Evolutionary conservation across 805 yeast species (phyloP).

Genomic region (Sugiyamaella marilandica): DNA sequence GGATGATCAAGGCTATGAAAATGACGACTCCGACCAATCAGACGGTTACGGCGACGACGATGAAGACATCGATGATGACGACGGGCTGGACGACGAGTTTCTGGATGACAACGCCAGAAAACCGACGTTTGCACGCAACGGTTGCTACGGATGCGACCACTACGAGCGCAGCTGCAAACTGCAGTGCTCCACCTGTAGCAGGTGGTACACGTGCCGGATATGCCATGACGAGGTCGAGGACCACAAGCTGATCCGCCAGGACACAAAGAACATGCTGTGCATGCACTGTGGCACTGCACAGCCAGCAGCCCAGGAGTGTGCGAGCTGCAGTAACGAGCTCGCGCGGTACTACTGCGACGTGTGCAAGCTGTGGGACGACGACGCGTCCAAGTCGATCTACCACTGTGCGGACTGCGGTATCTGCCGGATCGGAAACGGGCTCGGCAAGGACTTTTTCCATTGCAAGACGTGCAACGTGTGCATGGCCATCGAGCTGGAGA

Average conservation of each 20-base stretch:
- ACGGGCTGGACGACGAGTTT: conserved; percentile 19
- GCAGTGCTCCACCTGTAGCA: conserved; percentile 69
- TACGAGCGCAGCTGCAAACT: conserved; percentile 79
- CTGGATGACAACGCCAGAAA: conserved; percentile 43
- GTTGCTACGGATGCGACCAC: conserved; percentile 70
- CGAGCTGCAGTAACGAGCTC: conserved; percentile 58
- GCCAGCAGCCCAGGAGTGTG: conserved; percentile 63
- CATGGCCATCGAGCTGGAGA: conserved; percentile 69
- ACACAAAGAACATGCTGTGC: conserved; percentile 68
- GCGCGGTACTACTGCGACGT: conserved; percentile 72
- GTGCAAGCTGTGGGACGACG: conserved; percentile 82
- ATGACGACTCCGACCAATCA: conserved; percentile 13
- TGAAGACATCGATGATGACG: conserved; percentile 18
- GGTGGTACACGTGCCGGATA: conserved; percentile 77
- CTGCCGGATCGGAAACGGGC: conserved; percentile 83
- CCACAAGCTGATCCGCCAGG: conserved; percentile 56
- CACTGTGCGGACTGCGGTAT: conserved; percentile 93
- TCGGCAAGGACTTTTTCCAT: conserved; percentile 86
- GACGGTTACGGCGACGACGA: conserved; percentile 16
- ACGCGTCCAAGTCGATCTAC: conserved; percentile 68
- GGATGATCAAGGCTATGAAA: neutral
- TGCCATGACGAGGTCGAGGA: conserved; percentile 69
- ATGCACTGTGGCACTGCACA: conserved; percentile 78
- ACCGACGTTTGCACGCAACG: conserved; percentile 46
- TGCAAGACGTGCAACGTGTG: conserved; percentile 89